Conservation (phyloP, 1,284 basidiomycete genomes). For the Papiliotrema flavescens region DNA sequence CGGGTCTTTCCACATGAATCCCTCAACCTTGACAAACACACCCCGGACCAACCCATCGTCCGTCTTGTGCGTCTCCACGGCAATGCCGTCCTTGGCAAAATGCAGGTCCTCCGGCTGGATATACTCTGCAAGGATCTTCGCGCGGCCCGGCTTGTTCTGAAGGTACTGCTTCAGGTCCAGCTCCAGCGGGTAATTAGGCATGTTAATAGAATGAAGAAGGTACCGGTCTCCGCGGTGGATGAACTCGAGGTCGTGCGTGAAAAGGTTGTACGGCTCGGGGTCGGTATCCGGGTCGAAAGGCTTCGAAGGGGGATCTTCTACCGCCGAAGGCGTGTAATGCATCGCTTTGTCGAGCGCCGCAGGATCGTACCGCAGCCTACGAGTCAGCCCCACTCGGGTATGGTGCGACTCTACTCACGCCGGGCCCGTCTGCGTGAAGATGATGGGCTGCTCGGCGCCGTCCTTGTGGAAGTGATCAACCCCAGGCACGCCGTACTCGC, state of each 20-base stretch:
- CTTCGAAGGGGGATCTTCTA: background rate
- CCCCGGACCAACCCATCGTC: background rate
- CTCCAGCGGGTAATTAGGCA: background rate
- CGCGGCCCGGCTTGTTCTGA: background rate
- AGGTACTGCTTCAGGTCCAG: background rate
- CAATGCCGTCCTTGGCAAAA: background rate
- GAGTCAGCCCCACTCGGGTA: too few species aligned
- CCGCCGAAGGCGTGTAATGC: background rate
- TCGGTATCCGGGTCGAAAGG: background rate
- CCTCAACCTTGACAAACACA: conserved; percentile 1
- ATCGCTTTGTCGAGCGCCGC: background rate
- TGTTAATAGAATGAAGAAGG: background rate
- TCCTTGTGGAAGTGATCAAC: background rate
- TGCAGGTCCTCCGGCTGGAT: background rate
- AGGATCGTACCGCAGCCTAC: background rate
- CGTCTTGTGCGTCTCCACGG: background rate
- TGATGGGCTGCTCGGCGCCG: background rate
- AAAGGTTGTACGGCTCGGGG: conserved; percentile 1
- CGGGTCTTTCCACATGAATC: conserved; percentile 1
- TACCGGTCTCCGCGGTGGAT: background rate
- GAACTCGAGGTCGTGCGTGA: conserved; percentile 4
- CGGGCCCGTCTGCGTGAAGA: background rate
- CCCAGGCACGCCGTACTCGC: background rate
- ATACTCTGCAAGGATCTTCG: background rate
- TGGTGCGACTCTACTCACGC: background rate